These are phyloP conservation scores for Aphanomyces astaci DNA, from an alignment of 352 stramenopile genomes.

Conservation along the genomic window DNA sequence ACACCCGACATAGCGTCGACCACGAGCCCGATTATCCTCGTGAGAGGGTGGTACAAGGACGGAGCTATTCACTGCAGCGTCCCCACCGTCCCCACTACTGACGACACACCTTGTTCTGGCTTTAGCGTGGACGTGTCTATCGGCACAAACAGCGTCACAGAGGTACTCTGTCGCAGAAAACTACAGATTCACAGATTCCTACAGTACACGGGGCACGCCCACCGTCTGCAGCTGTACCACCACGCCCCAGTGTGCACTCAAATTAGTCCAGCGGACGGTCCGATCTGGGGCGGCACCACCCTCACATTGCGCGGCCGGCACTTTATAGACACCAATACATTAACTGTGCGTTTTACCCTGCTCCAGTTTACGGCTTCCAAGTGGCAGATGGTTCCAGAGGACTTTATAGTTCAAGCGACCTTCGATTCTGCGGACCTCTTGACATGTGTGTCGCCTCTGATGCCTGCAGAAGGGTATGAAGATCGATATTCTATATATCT, in stretches of 20 bases:
- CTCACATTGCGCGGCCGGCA: constrained; percentile 50
- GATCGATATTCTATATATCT: too few relatives aligned
- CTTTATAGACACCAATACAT: constrained; percentile 55
- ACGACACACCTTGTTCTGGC: background rate
- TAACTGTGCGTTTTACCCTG: constrained; percentile 54
- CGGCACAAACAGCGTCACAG: background rate
- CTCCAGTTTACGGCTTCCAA: constrained; percentile 26
- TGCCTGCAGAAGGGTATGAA: constrained; percentile 1
- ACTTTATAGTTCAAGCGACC: background rate
- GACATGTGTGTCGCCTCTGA: background rate
- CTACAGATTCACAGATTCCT: background rate
- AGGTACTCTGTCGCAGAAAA: background rate
- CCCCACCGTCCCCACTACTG: background rate
- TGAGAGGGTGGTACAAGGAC: background rate
- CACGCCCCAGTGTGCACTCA: constrained; percentile 32
- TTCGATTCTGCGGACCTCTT: background rate
- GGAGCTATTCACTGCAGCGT: constrained; percentile 12
- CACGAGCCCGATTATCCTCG: background rate
- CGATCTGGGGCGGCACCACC: constrained; percentile 59
- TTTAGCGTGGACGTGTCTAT: constrained; percentile 4
- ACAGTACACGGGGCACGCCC: constrained; percentile 48
- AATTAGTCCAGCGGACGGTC: constrained; percentile 58
- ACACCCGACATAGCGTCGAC: background rate
- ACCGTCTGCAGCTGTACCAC: constrained; percentile 47
- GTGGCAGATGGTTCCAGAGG: background rate